A percentile compares a stretch with the other conserved stretches of the same genome.
Conservation (phyloP, 2,329 filamentous ascomycete genomes). For the Chrysoporthe deuterocubensis region DNA sequence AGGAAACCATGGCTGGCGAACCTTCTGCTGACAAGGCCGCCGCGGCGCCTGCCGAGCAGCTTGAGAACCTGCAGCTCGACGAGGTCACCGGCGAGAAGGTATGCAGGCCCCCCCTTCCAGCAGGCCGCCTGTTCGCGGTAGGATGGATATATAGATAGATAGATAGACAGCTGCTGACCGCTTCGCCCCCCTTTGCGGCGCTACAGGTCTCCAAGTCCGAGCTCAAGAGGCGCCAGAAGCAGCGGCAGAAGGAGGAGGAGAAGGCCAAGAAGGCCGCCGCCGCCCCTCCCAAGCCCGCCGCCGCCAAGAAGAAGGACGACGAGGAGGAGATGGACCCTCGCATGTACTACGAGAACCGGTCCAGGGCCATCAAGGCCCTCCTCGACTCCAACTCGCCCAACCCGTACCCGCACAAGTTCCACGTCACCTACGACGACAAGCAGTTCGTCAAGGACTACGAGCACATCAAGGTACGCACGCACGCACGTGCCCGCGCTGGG, state of each 20-base stretch:
- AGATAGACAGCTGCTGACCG: slow-evolving; percentile 14
- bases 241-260: slow-evolving; percentile 81
- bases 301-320: slow-evolving; percentile 60
- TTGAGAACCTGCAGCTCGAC: slow-evolving; percentile 81
- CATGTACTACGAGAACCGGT: slow-evolving; percentile 95
- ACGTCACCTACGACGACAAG: slow-evolving; percentile 79
- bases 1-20: slow-evolving; percentile 30
- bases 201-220: slow-evolving; percentile 73
- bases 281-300: slow-evolving; percentile 51
- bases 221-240: slow-evolving; percentile 96
- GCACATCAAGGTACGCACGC: slow-evolving; percentile 51
- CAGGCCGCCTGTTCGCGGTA: no score
- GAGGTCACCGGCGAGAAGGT: slow-evolving; percentile 85
- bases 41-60: slow-evolving; percentile 51
- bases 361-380: slow-evolving; percentile 75
- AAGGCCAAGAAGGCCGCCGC: slow-evolving; percentile 83
- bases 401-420: slow-evolving; percentile 93
- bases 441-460: slow-evolving; percentile 80
- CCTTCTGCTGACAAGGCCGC: slow-evolving; percentile 23
- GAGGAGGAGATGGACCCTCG: slow-evolving; percentile 62
- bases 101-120: neutral
- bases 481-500: no score
- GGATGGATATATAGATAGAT: neutral
- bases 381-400: slow-evolving; percentile 75
- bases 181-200: neutral